Base-by-base conservation (phyloP, 2,329 filamentous ascomycete genomes). In the Stachybotrys elegans region DNA sequence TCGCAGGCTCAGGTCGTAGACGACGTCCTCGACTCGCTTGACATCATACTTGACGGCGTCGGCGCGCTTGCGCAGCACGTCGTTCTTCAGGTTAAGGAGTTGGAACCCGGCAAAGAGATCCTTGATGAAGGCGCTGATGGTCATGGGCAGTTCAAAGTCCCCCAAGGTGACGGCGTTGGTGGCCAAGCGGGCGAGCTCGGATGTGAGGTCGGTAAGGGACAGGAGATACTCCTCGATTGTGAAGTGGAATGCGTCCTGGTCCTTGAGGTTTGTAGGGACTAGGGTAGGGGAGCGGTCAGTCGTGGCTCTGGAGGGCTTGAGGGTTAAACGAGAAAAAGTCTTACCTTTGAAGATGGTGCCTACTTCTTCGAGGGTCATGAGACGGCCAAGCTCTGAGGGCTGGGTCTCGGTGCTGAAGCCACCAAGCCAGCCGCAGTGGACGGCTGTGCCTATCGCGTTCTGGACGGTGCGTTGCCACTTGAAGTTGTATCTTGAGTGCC, bases 221-320 rank as follows among this genome's bases (percentile, higher is more conserved):
- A 94, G 83, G 20, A 98, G 83, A 66, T 98, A 98, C 68, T 98
- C 93, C 68, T 98, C 93, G 57, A 97, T 92, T 35, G 90, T 94
- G 57, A 98, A 75, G 65, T 98, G 93, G 76, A 98, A 98, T 41
- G 83, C 80, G 62, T 97, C 92, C 49, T 79, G 74, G 57, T 92
- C 86, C 66, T 95, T 95, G 58, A 95, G 77, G 62, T 96, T 96
- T 50, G 93, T 85, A 12, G 90, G 91, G 11, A 95, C 91, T 91
- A 51, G 5, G 11, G 40, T 16, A 2, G 6, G n/a, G 43, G 22
- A 12, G 19, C 32, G n/a, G 35, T 37, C 19, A 19, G 12, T 12
- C 13, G 14, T 23, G 37, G 35, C 38, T 14, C 32, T 39, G 43
- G 43, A 38, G 32, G 25, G 36, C n/a, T 22, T 27, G 12, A 13